Evolutionary conservation across 2,329 filamentous ascomycete genomes (phyloP), one percentile per base, ranked within the genome.

Genomic region (Phyllosticta citriasiana): DNA sequence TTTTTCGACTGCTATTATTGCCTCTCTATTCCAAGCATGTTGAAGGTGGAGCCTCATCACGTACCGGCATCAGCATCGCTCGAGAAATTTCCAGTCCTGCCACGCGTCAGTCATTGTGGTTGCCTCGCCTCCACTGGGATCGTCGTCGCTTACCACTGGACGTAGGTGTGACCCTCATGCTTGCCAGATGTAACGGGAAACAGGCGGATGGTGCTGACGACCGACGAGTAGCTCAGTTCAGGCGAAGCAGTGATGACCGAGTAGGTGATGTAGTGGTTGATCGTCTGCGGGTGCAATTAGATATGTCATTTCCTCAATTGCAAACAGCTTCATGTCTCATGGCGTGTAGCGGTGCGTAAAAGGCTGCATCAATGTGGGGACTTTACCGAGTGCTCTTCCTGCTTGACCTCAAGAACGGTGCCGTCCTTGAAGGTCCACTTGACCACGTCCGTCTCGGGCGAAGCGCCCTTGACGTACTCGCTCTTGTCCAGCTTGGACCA

Each of bases 251-350:
- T 81, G 75, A 89, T 88, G 75, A 88, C 78, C 64, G 82, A 84
- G 80, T 88, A 89, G 63, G 86, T 89, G 74, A 89, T 88, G 79
- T 80, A 88, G 78, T 89, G 86, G 72, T 88, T 84, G 77, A 89
- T 86, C 65, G 80, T 81, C 84, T 86, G 63, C 33, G 54, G 25
- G 14, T 30, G 26, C 24, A 22, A 40, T 64, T 53, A 60, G 59
- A 52, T 35, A 30, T n/a, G 33, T 33, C 1, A 24, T 55, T 59
- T 26, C 51, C 51, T 40, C n/a, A 53, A 57, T 54, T 30, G 61
- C 47, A 55, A 57, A 57, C 24, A 47, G 27, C 53, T 22, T 33
- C 56, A 12, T 12, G 54, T 35, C 25, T 35, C 27, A 61, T 30
- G 40, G n/a, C 22, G 55, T 16, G 51, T 16, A 47, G 19, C 19